These are phyloP conservation scores for Tulasnella calospora DNA, from an alignment of 768 basidiomycete species.

Conservation along the genomic window DNA sequence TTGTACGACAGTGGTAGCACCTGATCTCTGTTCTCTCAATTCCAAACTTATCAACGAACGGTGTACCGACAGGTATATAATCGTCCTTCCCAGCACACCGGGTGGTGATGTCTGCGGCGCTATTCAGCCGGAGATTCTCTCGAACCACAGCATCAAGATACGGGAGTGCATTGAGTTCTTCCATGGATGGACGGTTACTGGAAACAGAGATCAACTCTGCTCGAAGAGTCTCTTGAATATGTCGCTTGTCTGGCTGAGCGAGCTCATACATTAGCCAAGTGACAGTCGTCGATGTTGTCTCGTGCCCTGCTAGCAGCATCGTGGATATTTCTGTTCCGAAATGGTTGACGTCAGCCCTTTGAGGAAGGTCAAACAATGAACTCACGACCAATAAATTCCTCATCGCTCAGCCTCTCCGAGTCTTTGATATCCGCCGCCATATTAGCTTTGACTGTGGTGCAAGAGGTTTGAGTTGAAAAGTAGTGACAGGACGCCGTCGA, in stretches of 20 bases:
- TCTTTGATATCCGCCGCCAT: constrained; percentile 56
- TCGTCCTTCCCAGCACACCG: constrained; percentile 19
- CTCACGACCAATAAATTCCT: constrained; percentile 56
- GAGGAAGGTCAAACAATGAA: constrained; percentile 17
- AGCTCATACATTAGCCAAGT: constrained; percentile 20
- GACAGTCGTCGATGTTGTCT: constrained; percentile 41
- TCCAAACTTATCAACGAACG: constrained; percentile 17
- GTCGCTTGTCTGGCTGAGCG: constrained; percentile 39
- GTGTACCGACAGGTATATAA: constrained; percentile 21
- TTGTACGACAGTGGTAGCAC: neutral
- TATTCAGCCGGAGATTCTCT: constrained; percentile 26
- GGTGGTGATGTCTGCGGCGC: neutral
- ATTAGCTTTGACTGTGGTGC: constrained; percentile 49
- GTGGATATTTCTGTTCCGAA: constrained; percentile 51
- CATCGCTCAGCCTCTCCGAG: constrained; percentile 53
- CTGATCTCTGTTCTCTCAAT: constrained; percentile 9
- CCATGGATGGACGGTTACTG: constrained; percentile 26
- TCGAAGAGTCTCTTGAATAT: constrained; percentile 53
- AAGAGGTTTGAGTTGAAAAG: neutral
- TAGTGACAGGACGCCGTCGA: neutral
- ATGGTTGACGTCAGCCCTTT: neutral
- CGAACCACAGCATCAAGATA: constrained; percentile 35
- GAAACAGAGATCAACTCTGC: constrained; percentile 32
- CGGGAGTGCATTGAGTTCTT: constrained; percentile 33
- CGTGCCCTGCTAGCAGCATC: constrained; percentile 56